Evolutionary conservation across 1,284 basidiomycete genomes (phyloP).

Genomic region (Puccinia brachypodii): DNA sequence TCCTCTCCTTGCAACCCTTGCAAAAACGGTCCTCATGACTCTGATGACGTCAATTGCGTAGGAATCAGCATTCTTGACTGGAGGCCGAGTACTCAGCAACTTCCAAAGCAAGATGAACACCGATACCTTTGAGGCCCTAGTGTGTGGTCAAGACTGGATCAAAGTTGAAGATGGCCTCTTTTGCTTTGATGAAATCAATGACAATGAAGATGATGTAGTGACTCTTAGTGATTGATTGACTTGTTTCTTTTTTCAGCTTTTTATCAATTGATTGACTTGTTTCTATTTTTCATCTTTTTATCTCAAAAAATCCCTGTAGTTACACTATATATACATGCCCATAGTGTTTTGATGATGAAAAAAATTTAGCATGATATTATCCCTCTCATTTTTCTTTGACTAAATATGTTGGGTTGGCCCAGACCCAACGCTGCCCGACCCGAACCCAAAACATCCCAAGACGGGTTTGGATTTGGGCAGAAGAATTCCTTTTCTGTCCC

Average conservation of each 20-base stretch:
- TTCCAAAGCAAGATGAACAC: neutral
- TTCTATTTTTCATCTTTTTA: neutral
- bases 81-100: neutral
- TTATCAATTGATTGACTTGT: no score
- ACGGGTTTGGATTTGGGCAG: neutral
- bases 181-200: neutral
- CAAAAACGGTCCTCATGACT: neutral
- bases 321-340: neutral
- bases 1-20: neutral
- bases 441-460: neutral
- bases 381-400: neutral
- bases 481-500: neutral
- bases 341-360: neutral
- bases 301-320: neutral
- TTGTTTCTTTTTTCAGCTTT: neutral
- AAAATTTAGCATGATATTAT: neutral
- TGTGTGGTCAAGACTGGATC: conserved; percentile 4
- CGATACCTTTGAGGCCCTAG: neutral
- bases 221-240: neutral
- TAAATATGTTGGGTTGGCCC: neutral
- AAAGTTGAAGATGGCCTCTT: neutral
- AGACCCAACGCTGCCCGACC: neutral
- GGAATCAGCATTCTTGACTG: conserved; percentile 5
- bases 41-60: neutral
- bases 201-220: neutral